Percentiles rank a stretch among this genome's conserved stretches.
phyloP scores from a whole-genome alignment of 1,139 yeast species.

The Yamadazyma siamensis region DNA sequence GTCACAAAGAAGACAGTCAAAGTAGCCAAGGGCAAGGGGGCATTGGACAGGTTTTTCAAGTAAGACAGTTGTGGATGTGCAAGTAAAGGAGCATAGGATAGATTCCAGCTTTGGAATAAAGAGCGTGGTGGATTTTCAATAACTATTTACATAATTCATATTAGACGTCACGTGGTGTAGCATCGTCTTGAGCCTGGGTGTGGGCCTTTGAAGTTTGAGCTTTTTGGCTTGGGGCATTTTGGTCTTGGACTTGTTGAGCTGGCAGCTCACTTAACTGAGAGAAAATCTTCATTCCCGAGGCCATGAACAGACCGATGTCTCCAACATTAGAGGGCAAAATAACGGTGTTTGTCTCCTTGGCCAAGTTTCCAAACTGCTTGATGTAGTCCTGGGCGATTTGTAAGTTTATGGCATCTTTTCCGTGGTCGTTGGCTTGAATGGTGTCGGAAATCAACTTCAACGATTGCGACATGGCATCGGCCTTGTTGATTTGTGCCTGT shows the following conservation, averaged over 20 bases:
- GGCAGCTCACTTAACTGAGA: conserved; percentile 48
- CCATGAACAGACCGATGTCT: conserved; percentile 72
- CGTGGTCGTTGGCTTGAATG: conserved; percentile 65
- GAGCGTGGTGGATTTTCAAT: too few species aligned
- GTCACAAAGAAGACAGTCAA: conserved; percentile 21
- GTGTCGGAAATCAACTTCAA: conserved; percentile 63
- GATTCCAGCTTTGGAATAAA: too few species aligned
- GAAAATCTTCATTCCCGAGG: conserved; percentile 72
- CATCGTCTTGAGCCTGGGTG: too few species aligned
- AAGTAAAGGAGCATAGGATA: too few species aligned
- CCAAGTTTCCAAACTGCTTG: conserved; percentile 76
- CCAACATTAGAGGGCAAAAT: conserved; percentile 75
- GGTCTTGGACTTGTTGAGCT: too few species aligned
- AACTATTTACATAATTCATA: too few species aligned
- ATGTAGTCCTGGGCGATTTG: conserved; percentile 85
- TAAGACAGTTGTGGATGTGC: not conserved
- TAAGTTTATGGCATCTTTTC: conserved; percentile 69
- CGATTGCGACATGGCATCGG: conserved; percentile 77
- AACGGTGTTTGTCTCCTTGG: conserved; percentile 77
- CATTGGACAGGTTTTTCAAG: conserved; percentile 59
- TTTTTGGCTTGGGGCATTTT: too few species aligned
- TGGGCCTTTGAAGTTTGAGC: too few species aligned
- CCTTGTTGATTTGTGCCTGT: conserved; percentile 62
- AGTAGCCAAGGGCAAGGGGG: conserved; percentile 56
- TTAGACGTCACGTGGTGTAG: too few species aligned